These are phyloP conservation scores for Coemansia sp. DNA, from an alignment of 192 early-diverging fungal genomes.

Conservation along the genomic window DNA sequence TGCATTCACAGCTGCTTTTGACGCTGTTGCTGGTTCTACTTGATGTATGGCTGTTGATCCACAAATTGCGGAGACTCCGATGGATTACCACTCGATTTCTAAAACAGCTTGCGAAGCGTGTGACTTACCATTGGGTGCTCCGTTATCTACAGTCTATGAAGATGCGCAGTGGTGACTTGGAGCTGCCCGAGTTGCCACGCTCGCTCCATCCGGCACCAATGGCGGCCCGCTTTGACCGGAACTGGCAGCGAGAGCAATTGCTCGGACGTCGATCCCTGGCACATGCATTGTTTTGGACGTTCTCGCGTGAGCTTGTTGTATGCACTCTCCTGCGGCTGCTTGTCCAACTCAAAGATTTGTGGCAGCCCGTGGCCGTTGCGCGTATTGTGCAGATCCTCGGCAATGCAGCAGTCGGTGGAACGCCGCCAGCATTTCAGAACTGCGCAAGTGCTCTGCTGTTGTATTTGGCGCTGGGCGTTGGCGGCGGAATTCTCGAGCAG, in stretches of 20 bases:
- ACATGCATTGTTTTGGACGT: conserved; percentile 13
- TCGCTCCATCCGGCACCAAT: conserved; percentile 1
- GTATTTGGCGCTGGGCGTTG: conserved; percentile 3
- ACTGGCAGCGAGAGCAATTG: conserved; percentile 15
- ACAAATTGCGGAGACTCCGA: background rate
- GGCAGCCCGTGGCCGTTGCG: conserved; percentile 19
- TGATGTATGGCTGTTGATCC: background rate
- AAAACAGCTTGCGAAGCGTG: background rate
- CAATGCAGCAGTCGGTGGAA: background rate
- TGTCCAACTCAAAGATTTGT: conserved; percentile 19
- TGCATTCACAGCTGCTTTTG: background rate
- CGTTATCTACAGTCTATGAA: conserved; percentile 4
- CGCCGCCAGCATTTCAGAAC: background rate
- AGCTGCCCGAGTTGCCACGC: conserved; percentile 3
- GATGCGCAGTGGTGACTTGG: background rate
- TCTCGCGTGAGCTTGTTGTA: conserved; percentile 14
- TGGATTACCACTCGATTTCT: background rate
- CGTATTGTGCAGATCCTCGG: conserved; percentile 22
- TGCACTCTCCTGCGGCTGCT: conserved; percentile 23
- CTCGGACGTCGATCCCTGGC: conserved; percentile 7
- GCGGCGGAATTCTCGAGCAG: conserved; percentile 22
- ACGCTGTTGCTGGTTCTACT: background rate
- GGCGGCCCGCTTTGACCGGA: background rate
- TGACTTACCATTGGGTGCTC: conserved; percentile 47
- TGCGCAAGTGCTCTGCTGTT: background rate